Percentiles rank a stretch among this genome's conserved stretches.
phyloP scores from a whole-genome alignment of 768 basidiomycete species.

The Leccinum longicurvipes region DNA sequence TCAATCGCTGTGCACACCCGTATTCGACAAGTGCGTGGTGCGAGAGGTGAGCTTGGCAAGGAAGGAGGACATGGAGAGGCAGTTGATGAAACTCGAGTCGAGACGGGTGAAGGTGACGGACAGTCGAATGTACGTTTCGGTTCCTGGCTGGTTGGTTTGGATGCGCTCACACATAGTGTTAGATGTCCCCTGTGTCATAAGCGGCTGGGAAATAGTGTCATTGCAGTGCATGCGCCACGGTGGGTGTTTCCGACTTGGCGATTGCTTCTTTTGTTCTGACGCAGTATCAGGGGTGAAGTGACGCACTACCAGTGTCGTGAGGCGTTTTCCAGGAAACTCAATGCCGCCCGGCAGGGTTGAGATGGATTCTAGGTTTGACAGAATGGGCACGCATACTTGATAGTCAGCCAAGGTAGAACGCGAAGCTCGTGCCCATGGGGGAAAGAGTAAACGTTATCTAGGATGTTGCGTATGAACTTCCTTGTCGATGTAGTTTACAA shows the following conservation, averaged over 20 bases:
- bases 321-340: conserved; percentile 59
- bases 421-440: no score
- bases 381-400: no score
- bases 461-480: no score
- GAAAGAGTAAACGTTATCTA: no score
- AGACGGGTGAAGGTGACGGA: conserved; percentile 88
- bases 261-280: not conserved
- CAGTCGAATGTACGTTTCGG: conserved; percentile 82
- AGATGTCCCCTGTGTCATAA: conserved; percentile 98
- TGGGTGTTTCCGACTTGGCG: conserved; percentile 32
- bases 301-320: conserved; percentile 97
- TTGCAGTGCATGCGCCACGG: conserved; percentile 90
- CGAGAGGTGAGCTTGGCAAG: conserved; percentile 71
- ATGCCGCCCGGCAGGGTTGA: conserved; percentile 31
- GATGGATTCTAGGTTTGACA: not conserved
- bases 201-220: conserved; percentile 87
- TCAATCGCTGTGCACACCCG: conserved; percentile 60
- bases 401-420: no score
- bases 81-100: conserved; percentile 72
- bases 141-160: not conserved
- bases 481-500: no score
- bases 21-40: conserved; percentile 68
- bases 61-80: conserved; percentile 70
- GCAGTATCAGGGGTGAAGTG: conserved; percentile 75
- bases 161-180: not conserved